Evolutionary conservation across 2,329 filamentous ascomycete species (phyloP), one percentile per base, ranked within the genome.

Genomic region (Cryphonectria japonica): DNA sequence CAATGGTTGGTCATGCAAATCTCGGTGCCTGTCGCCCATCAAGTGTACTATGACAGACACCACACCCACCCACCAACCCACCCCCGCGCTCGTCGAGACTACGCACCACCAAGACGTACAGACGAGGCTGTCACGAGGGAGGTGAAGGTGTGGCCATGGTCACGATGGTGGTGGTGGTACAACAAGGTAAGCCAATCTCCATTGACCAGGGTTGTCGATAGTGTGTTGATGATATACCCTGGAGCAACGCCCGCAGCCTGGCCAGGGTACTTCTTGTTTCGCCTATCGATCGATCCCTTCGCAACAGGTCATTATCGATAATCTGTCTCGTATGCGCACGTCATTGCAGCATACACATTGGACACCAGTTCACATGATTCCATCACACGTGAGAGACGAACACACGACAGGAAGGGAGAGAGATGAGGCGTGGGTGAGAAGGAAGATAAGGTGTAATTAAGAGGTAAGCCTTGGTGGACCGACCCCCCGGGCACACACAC

Each of bases 401-500:
- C 32, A 37, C 16, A 32, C 32, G 22, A 60, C 57, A 60, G 13
- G 16, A 19, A 37, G 32, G 19, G 19, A 37, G 26, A 29, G 57
- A 34, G 32, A 34, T 61, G 59, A 61, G 22, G 13, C 59, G 59
- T 61, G 59, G 59, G 34, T 61, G 59, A 34, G 59, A 61, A 61
- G 59, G 59, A 39, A 61, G 59, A 59, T 39, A 39, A 26, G 59
- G 59, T 39, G 59, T 61, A 61, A 61, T 61, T 39, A 37, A 22
- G 57, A 61, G 32, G 59, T 61, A 61, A 61, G 59, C 59, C 2
- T 61, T 19, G 59, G 59, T 61, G 59, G 59, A 39, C 37, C 37
- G 8, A 1, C 34, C 26, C 13, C 54, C 26, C 13, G 22, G 54
- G 22, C 54, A 59, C 54, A 34, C 54, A 50, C 19, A 50, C 46